These are phyloP conservation scores for Cryptococcus jaspeensis DNA, from an alignment of 1,284 basidiomycete species.

Conservation along the genomic window DNA sequence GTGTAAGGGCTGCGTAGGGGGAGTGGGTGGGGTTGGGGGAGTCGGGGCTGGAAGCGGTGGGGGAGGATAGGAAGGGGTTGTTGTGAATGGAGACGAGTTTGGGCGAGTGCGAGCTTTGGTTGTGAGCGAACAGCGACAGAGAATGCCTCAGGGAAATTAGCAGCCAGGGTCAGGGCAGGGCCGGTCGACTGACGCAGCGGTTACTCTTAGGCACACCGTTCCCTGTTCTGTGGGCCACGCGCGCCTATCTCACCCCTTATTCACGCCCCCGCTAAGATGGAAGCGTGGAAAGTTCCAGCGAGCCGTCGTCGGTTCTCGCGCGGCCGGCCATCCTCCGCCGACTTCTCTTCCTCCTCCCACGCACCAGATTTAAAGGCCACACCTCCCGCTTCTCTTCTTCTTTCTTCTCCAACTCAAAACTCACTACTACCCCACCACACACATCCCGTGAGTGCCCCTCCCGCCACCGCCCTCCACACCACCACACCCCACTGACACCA, in stretches of 20 bases:
- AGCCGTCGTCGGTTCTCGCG: slow-evolving; percentile 1
- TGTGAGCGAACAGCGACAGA: background rate
- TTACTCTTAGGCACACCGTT: background rate
- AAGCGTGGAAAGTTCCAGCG: slow-evolving; percentile 12
- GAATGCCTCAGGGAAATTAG: background rate
- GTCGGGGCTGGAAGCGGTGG: background rate
- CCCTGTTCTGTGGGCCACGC: background rate
- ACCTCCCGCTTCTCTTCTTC: background rate
- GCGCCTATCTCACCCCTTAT: background rate
- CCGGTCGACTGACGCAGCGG: too few relatives aligned
- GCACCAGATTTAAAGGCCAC: background rate
- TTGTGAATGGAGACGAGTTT: background rate
- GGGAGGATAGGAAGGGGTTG: slow-evolving; percentile 9
- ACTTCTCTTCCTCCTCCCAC: background rate
- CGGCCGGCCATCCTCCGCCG: background rate
- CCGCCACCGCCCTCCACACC: background rate
- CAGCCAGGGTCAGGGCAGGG: background rate
- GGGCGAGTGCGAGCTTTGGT: too few relatives aligned
- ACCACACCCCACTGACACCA: background rate
- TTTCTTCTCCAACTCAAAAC: slow-evolving; percentile 1
- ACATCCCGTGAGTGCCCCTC: background rate
- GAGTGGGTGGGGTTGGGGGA: background rate
- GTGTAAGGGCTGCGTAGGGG: too few relatives aligned
- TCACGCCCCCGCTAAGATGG: background rate
- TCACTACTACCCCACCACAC: background rate